Base-by-base conservation (phyloP, 2,329 filamentous ascomycete species). In the Cladosporium austrohemisphaericum region DNA sequence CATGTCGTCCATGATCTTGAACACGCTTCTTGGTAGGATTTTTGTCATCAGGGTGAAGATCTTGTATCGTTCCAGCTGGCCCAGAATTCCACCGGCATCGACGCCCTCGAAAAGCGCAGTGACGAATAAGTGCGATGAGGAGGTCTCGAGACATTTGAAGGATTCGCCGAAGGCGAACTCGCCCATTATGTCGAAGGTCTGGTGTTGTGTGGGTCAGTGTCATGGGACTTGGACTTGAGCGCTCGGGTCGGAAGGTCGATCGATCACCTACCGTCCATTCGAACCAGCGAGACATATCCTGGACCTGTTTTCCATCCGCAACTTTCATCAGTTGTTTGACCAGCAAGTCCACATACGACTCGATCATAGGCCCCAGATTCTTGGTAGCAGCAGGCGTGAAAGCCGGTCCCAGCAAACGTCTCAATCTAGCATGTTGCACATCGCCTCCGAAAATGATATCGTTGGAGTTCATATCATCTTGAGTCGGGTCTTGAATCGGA, bases 81-180 rank as follows among this genome's bases (percentile, higher is more conserved):
- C 49, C 23, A 48, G 9, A 11, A 26, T 18, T 8, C 23, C 29
- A 3, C 18, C 19, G n/a, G 22, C 23, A 5, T 23, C 16, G 8
- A 48, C 25, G n/a, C 29, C 31, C 10, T 45, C 35, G 33, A 44
- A 46, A 5, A 52, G 37, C 8, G 18, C 20, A 4, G 25, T 16
- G 13, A 41, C 47, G 33, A 37, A 48, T 2, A 38, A 14, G 16
- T 48, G 16, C 18, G 44, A 48, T 16, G 35, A 18, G 18, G 13
- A 25, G 16, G 19, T 48, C 9, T 49, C 52, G 2, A 53, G 51
- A 28, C 51, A 51, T 18, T 49, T 32, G 38, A 55, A 55, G 2
- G 36, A 32, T 19, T 52, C 53, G 14, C 53, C 53, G 20, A 55
- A 53, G 5, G 46, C 53, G 36, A 55, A 49, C n/a, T 52, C 51